Evolutionary conservation across 202 grass and related monocot species (phyloP).

Genomic region (Eragrostis tef): DNA sequence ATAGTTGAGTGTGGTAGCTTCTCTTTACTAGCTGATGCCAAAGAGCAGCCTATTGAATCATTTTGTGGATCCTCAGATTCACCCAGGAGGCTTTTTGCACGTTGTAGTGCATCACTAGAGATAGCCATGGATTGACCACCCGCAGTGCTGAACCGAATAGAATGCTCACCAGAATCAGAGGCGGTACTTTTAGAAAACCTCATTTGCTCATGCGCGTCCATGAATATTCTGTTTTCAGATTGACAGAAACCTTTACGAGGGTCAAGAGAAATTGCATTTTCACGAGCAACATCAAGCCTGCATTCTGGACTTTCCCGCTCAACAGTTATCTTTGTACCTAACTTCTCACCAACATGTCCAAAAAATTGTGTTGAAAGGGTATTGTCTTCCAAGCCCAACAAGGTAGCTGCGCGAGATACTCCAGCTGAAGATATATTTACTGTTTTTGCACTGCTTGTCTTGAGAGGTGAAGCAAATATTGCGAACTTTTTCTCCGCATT

Average conservation of each 20-base stretch:
- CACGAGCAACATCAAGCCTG: conserved; percentile 35
- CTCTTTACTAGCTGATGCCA: conserved; percentile 45
- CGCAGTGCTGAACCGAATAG: conserved; percentile 68
- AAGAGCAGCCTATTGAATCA: conserved; percentile 29
- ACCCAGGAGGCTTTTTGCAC: conserved; percentile 75
- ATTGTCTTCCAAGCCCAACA: conserved; percentile 79
- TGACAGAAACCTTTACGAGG: conserved; percentile 40
- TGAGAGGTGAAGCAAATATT: conserved; percentile 53
- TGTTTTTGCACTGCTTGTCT: conserved; percentile 58
- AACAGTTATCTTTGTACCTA: conserved; percentile 52
- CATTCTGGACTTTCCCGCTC: conserved; percentile 43
- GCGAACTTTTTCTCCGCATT: conserved; percentile 39
- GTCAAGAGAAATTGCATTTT: conserved; percentile 40
- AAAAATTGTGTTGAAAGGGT: conserved; percentile 66
- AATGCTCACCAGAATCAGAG: conserved; percentile 46
- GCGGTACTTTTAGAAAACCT: conserved; percentile 26
- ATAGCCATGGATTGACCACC: conserved; percentile 68
- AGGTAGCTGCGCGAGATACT: conserved; percentile 71
- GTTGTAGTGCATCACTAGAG: conserved; percentile 69
- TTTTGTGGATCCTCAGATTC: conserved; percentile 56
- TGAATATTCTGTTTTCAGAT: conserved; percentile 52
- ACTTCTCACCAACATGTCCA: conserved; percentile 56
- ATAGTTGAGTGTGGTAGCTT: conserved; percentile 42
- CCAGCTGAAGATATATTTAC: conserved; percentile 74
- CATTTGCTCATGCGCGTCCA: conserved; percentile 45